phyloP scores from a whole-genome alignment of 176 grass and related monocot species.

The Bromus sterilis region DNA sequence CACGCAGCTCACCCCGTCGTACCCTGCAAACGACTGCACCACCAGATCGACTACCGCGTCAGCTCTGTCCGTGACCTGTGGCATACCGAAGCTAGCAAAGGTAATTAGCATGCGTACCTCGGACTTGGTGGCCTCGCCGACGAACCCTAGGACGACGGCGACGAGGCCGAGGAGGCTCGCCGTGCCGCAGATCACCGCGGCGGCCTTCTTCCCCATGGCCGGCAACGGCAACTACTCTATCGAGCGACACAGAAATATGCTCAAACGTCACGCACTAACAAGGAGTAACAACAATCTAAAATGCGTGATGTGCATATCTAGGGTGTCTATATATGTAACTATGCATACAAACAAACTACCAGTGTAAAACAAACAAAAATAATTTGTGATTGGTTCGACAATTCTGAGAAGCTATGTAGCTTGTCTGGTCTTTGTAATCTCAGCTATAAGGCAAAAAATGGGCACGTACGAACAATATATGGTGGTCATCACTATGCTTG shows the following conservation, averaged over 20 bases:
- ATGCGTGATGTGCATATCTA: neutral
- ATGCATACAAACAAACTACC: no score
- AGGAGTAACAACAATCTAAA: neutral
- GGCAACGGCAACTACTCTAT: neutral
- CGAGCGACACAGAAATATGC: neutral
- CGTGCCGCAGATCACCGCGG: neutral
- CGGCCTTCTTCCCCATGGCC: neutral
- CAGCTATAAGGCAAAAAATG: neutral
- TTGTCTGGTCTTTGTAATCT: neutral
- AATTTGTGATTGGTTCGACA: neutral
- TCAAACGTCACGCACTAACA: neutral
- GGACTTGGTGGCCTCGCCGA: neutral
- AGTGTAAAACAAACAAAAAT: neutral
- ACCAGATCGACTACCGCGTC: neutral
- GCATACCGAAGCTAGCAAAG: neutral
- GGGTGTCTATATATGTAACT: neutral
- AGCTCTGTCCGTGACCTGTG: neutral
- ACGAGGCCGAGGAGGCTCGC: neutral
- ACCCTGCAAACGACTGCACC: neutral
- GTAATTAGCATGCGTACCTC: neutral
- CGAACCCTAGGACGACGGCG: slow-evolving; percentile 1
- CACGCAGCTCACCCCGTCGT: neutral
- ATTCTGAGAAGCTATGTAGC: neutral
- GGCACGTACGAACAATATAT: neutral
- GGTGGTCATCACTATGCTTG: slow-evolving; percentile 5